Percentiles rank a stretch among this genome's conserved stretches.
Evolutionary conservation across 2,329 filamentous ascomycete genomes (phyloP).

Genomic region (Amauroascus verrucosus): DNA sequence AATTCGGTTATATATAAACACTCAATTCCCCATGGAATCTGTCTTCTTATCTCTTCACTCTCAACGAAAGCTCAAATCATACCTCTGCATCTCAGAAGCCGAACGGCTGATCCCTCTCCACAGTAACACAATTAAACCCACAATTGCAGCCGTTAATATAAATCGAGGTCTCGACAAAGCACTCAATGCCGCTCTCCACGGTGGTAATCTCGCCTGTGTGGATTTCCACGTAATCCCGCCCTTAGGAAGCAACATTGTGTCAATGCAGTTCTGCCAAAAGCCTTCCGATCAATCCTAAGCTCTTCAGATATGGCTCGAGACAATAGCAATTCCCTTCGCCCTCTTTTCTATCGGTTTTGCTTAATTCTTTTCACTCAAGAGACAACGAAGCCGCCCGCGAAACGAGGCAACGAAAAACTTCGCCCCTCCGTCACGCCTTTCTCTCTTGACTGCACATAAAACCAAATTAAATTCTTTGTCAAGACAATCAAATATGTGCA

Average conservation of each 20-base stretch:
- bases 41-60: not conserved
- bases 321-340: not conserved
- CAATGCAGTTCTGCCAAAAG: not conserved
- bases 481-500: not conserved
- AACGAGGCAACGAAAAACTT: not conserved
- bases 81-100: constrained; percentile 87
- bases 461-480: not conserved
- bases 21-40: not conserved
- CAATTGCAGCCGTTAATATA: constrained; percentile 60
- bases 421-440: not conserved
- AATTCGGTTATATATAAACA: not conserved
- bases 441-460: not conserved
- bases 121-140: constrained; percentile 64
- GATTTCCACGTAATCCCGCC: constrained; percentile 89
- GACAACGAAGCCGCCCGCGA: not conserved
- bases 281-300: not conserved
- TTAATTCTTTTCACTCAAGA: too few species aligned
- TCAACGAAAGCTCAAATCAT: constrained; percentile 22
- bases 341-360: not conserved
- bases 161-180: constrained; percentile 69
- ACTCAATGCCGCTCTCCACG: constrained; percentile 59
- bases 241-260: constrained; percentile 69
- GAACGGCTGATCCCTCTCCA: constrained; percentile 77
- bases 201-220: constrained; percentile 66
- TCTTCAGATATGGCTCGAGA: not conserved